Evolutionary conservation across 176 grass and related monocot genomes (phyloP), one percentile per base, ranked within the genome.

Genomic region (Miscanthus lutarioriparius): DNA sequence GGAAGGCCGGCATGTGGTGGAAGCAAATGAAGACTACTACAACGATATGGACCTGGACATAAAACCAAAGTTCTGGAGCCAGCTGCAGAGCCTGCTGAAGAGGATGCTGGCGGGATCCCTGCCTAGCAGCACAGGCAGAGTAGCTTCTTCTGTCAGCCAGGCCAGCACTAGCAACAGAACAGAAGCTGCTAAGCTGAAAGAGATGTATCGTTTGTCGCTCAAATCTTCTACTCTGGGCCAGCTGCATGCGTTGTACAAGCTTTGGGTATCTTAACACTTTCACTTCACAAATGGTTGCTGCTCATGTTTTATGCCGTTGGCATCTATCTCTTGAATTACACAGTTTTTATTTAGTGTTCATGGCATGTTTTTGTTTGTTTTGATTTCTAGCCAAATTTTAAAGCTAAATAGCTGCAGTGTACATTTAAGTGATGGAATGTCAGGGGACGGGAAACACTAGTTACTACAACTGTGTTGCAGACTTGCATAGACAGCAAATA

Each of bases 151-250:
- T n/a, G 83, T 76, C 37, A 70, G 79, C 67, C 89, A 86, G 72
- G 61, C 84, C 20, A 65, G 51, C 68, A 66, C 74, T n/a, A 59
- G 85, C 89, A 85, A 30, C 78, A 91, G 80, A 69, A 84, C 78
- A 58, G 91, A 98, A 43, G 25, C 83, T 5, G 22, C 69, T 20
- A 99, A 92, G 77, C 86, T 96, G 48, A 92, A 84, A 77, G 93
- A 96, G 78, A 96, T 94, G 91, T 94, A 96, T 27, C 87, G 89
- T 20, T 64, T 99, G n/a, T 87, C 91, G 6, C 82, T 99, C 30
- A 99, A 89, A 82, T 92, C 91, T 19, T 82, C 81, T 20, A 81
- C 78, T 85, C 74, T 94, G 27, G 84, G 75, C 45, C 83, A 96
- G 38, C 80, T 96, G 70, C 89, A 96, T 73, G 89, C 69, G 3